phyloP scores from a whole-genome alignment of 441 rosid genomes.

The Syzygium syzygioides region DNA sequence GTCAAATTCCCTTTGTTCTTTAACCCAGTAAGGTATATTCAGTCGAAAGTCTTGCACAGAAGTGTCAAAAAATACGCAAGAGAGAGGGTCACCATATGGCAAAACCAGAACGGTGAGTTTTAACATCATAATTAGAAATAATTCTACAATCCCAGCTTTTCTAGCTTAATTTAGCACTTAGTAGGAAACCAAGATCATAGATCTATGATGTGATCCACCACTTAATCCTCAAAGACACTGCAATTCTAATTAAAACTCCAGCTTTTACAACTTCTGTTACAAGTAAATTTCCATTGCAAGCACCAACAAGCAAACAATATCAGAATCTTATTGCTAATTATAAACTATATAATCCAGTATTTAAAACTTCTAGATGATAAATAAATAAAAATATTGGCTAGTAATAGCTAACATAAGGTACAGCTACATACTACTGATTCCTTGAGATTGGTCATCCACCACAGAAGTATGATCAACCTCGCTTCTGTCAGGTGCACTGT shows the following conservation, averaged over 20 bases:
- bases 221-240: background rate
- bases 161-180: background rate
- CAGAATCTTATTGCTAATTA: background rate
- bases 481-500: background rate
- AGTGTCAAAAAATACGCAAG: background rate
- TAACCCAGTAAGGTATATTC: background rate
- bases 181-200: background rate
- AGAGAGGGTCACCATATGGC: background rate
- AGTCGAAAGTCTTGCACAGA: background rate
- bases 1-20: background rate
- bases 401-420: background rate
- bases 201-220: background rate
- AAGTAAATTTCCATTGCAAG: background rate
- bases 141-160: background rate
- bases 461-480: background rate
- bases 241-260: background rate
- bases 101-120: background rate
- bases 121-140: background rate
- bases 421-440: background rate
- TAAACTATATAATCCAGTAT: background rate
- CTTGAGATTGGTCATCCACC: background rate
- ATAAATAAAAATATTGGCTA: background rate
- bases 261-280: background rate
- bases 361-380: background rate
- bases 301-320: background rate